A percentile compares a stretch with the other conserved stretches of the same genome.
Evolutionary conservation across 2,329 filamentous ascomycete genomes (phyloP).

Genomic region (Lachnellula suecica): DNA sequence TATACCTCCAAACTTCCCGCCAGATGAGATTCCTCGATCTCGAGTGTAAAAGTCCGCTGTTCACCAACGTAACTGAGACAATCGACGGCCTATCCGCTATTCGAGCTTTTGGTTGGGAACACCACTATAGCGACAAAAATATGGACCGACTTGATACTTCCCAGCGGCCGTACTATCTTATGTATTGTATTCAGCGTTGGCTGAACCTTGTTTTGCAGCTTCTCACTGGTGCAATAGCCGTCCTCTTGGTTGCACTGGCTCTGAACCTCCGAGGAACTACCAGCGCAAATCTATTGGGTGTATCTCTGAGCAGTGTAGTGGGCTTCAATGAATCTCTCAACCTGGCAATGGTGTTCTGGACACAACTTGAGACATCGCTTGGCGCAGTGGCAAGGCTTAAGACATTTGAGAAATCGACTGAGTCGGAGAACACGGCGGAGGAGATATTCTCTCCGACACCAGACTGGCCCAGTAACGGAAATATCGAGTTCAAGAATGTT

Average conservation of each 20-base stretch:
- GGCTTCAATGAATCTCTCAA: constrained; percentile 37
- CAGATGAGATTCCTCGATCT: constrained; percentile 61
- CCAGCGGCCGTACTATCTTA: constrained; percentile 55
- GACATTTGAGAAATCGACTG: constrained; percentile 46
- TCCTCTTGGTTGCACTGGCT: constrained; percentile 6
- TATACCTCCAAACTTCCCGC: constrained; percentile 59
- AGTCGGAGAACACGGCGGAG: constrained; percentile 33
- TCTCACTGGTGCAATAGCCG: background rate
- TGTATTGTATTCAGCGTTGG: constrained; percentile 58
- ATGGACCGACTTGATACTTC: constrained; percentile 48
- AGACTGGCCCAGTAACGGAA: constrained; percentile 34
- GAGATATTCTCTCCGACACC: constrained; percentile 7
- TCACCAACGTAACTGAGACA: background rate
- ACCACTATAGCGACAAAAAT: constrained; percentile 29
- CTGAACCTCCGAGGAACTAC: constrained; percentile 42
- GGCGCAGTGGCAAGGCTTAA: constrained; percentile 56
- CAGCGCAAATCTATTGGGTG: background rate
- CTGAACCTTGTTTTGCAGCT: constrained; percentile 35
- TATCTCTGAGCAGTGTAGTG: constrained; percentile 35
- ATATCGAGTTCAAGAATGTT: constrained; percentile 32
- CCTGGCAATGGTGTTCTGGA: constrained; percentile 39
- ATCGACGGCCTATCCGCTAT: constrained; percentile 43
- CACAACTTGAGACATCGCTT: constrained; percentile 55
- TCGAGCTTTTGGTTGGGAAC: constrained; percentile 53
- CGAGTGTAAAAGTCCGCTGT: constrained; percentile 37